Conservation (phyloP, 78 protist genomes). For the Dictyostelium citrinum region DNA sequence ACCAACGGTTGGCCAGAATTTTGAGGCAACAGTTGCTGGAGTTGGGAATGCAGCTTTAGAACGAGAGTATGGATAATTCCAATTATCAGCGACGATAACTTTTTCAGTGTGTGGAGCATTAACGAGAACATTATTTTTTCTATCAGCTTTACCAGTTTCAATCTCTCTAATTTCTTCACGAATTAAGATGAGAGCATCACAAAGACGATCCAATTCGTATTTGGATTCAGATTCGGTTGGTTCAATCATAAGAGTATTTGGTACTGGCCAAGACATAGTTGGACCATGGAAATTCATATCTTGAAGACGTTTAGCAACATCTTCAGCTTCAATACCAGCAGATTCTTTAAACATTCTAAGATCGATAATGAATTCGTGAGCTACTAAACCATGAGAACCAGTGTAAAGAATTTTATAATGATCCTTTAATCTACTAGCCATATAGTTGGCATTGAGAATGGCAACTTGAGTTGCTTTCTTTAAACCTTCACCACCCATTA, state of each 20-base stretch:
- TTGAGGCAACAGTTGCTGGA: conserved; percentile 42
- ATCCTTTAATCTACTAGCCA: conserved; percentile 90
- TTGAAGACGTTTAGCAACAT: conserved; percentile 97
- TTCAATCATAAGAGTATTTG: conserved; percentile 98
- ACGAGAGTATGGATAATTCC: conserved; percentile 80
- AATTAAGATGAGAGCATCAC: conserved; percentile 94
- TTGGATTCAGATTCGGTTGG: conserved; percentile 97
- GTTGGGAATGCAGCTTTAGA: conserved; percentile 84
- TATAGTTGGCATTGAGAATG: conserved; percentile 98
- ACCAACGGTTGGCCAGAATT: conserved; percentile 90
- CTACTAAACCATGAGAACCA: conserved; percentile 84
- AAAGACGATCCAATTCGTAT: conserved; percentile 95
- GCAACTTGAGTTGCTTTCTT: conserved; percentile 91
- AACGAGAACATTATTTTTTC: conserved; percentile 86
- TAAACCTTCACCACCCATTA: conserved; percentile 94
- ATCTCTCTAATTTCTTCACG: conserved; percentile 94
- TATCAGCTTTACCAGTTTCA: conserved; percentile 86
- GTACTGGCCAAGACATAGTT: conserved; percentile 95
- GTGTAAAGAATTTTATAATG: conserved; percentile 90
- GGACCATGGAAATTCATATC: conserved; percentile 95
- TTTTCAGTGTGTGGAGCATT: conserved; percentile 94
- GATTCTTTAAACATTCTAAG: conserved; percentile 84
- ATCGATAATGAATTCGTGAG: conserved; percentile 98
- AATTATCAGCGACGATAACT: conserved; percentile 66
- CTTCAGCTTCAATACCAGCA: conserved; percentile 93